Percentiles rank a stretch among this genome's conserved stretches.
Evolutionary conservation across 805 yeast species (phyloP).

Genomic region (Candida endomychidarum): DNA sequence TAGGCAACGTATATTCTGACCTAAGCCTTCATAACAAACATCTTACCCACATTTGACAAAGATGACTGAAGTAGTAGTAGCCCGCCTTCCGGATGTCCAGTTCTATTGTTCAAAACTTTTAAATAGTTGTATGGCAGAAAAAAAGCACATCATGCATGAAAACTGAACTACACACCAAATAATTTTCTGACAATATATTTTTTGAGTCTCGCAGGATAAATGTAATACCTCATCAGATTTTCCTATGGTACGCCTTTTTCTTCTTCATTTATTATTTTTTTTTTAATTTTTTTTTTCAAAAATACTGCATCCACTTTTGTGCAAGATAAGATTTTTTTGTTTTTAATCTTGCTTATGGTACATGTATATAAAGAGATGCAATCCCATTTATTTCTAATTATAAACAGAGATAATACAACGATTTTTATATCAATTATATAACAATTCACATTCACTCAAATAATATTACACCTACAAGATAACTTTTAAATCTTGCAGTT

Average conservation of each 20-base stretch:
- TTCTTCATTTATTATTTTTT: background rate
- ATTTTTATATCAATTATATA: background rate
- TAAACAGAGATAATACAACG: no score
- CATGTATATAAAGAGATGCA: slow-evolving; percentile 1
- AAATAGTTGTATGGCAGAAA: background rate
- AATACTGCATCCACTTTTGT: slow-evolving; percentile 1
- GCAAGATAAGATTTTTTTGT: slow-evolving; percentile 4
- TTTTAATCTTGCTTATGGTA: slow-evolving; percentile 1
- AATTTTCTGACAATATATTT: slow-evolving; percentile 3
- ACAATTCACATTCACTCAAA: background rate
- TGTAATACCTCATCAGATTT: slow-evolving; percentile 1
- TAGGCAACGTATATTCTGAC: no score
- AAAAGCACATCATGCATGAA: background rate
- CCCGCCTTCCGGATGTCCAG: background rate
- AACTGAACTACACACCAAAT: background rate
- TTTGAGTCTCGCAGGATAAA: slow-evolving; percentile 3
- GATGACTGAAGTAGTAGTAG: background rate
- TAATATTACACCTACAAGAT: no score
- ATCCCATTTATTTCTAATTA: background rate
- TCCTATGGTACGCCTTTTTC: slow-evolving; percentile 1
- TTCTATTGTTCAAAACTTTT: background rate
- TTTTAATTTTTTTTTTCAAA: slow-evolving; percentile 1
- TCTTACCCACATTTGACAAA: no score
- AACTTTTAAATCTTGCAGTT: background rate
- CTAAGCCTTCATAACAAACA: no score